Base-by-base conservation (phyloP, 345 rosid species). In the Arabidopsis suecica region DNA sequence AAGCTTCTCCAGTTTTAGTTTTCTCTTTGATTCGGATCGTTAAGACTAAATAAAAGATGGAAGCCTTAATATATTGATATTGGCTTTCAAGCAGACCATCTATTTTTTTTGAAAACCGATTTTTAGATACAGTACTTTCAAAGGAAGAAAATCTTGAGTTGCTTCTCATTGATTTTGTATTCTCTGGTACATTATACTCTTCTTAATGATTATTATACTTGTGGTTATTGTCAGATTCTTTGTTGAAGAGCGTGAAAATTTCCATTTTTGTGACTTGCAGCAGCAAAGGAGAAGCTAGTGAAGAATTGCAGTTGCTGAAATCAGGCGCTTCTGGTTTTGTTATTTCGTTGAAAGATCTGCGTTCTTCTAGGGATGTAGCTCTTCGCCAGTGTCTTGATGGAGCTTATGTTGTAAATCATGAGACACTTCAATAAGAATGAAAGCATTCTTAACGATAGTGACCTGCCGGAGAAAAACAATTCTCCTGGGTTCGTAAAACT, bases 301-400 rank as follows among this genome's bases (percentile, higher is more conserved):
- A 75, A 7, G 60, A 72, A 32, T 18, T 53, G 55, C 89, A 82
- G 69, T 81, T 80, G 57, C 76, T 86, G 1, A 65, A 81, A 48
- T 82, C 85, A 51, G 96, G 97, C 61, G 93, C 88, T 30, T 83
- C 91, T 80, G 99, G 97, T 73, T 83, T 90, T 36, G 99, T 84
- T 68, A 32, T 95, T 72, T 87, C 96, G 32, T 66, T 92, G 84
- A 80, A 76, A 54, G 93, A 90, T 68, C 84, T 95, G 81, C 82
- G 82, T 69, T 76, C 85, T 72, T 85, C 87, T 47, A 76, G 80
- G 16, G 82, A 78, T 76, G 89, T 81, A 56, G 81, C 63, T 68
- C 83, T 88, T 67, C 77, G 82, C 54, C 76, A 85, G 66, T 74
- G 83, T 81, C 76, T 90, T 71, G 65, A 79, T 73, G 75, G 68